Evolutionary conservation across 305 asterid genomes (phyloP), one percentile per base, ranked within the genome.

Genomic region (Rubia tinctorum): DNA sequence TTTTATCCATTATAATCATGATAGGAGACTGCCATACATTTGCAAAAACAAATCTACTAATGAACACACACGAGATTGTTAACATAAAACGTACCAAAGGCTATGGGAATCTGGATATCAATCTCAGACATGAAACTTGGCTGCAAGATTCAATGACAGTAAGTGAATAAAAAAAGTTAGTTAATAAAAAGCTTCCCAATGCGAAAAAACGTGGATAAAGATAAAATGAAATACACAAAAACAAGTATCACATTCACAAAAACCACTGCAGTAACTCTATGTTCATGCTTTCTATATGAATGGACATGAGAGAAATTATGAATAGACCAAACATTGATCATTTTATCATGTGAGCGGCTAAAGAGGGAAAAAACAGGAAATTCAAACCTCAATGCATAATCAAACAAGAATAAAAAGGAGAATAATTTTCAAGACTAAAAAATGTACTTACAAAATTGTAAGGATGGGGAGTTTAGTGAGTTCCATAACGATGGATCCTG

Each of bases 111-210:
- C 80, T 86, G 95, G 83, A 84, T 69, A 79, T 88, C 95, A 85
- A 87, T 79, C 80, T 90, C 96, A 91, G 96, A 91, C 97, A 91
- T 91, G 93, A 91, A 91, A 79, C 73, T 84, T 69, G 83, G 82
- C 86, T 84, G 89, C 76, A 68, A 71, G 58, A 62, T 20, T 70
- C n/a, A 66, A 15, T n/a, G 66, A 18, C 43, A 39, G 53, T 64
- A 62, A 77, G 66, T 51, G 69, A 74, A 14, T n/a, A 7, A 75
- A 68, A 68, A 27, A 34, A n/a, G n/a, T 34, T 1, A 34, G 39
- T 34, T 34, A 1, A 34, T 34, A 4, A 34, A 34, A 34, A 34
- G 30, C n/a, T 1, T 27, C 30, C 30, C 30, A 27, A 27, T 1
- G 30, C 30, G 2, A 27, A 27, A 27, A 27, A 27, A 27, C 2